Evolutionary conservation across 176 grass and related monocot genomes (phyloP).

Genomic region (Rhynchospora breviuscula): DNA sequence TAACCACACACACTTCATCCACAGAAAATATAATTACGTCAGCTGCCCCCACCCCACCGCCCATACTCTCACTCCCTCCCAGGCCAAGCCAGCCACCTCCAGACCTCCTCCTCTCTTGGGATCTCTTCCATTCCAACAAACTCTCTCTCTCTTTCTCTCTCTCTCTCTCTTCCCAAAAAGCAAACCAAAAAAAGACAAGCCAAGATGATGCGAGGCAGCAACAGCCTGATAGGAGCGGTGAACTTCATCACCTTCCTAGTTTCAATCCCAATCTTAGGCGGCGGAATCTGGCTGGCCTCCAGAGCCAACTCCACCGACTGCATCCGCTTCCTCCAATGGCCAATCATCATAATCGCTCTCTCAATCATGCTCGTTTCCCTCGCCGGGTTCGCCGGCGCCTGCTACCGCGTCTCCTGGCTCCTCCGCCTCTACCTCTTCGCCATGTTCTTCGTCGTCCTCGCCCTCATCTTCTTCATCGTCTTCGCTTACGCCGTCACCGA

Average conservation of each 20-base stretch:
- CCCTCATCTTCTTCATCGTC: constrained; percentile 91
- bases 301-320: constrained; percentile 75
- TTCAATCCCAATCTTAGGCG: constrained; percentile 78
- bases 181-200: neutral
- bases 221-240: constrained; percentile 47
- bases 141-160: neutral
- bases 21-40: neutral
- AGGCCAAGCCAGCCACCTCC: neutral
- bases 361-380: constrained; percentile 79
- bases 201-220: constrained; percentile 61
- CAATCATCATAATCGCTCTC: constrained; percentile 71
- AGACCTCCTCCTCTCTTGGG: neutral
- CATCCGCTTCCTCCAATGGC: constrained; percentile 97
- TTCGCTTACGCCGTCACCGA: constrained; percentile 98
- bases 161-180: neutral
- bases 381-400: constrained; percentile 71
- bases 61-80: neutral
- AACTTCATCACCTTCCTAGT: constrained; percentile 90
- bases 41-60: neutral
- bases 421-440: constrained; percentile 91
- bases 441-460: constrained; percentile 94
- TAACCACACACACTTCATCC: neutral
- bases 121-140: neutral
- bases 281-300: constrained; percentile 81
- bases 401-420: constrained; percentile 85